Conservation (phyloP, 2,329 filamentous ascomycete species). For the Botrytis cinerea region DNA sequence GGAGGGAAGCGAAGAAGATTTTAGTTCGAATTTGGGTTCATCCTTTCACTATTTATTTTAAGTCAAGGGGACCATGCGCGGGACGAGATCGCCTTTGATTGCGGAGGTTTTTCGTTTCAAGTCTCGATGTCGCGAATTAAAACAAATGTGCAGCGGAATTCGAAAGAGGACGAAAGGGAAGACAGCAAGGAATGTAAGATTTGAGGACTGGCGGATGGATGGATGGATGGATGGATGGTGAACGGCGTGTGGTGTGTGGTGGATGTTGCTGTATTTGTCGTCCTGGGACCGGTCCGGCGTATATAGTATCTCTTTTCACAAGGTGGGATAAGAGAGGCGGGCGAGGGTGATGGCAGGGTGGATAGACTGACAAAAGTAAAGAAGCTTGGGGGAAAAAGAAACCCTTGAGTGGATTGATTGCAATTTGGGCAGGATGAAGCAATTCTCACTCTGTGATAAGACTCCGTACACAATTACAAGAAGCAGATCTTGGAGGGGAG, state of each 20-base stretch:
- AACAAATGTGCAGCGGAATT: background rate
- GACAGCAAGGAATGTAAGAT: constrained; percentile 20
- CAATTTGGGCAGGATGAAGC: background rate
- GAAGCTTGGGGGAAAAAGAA: background rate
- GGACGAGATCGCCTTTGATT: constrained; percentile 12
- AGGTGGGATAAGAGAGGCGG: background rate
- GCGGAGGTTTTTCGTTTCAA: constrained; percentile 19
- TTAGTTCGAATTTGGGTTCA: constrained; percentile 15
- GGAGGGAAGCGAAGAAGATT: background rate
- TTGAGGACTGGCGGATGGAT: constrained; percentile 4
- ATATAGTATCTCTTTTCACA: background rate
- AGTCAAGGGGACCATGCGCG: constrained; percentile 13
- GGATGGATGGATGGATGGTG: background rate
- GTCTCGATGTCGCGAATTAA: background rate
- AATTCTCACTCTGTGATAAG: background rate
- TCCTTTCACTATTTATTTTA: constrained; percentile 17
- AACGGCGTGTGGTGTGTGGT: background rate
- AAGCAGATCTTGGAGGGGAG: constrained; percentile 4
- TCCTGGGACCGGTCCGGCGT: background rate
- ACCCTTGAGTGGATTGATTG: background rate
- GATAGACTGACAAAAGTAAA: background rate
- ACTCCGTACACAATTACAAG: background rate
- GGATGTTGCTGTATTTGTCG: background rate
- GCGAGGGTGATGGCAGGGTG: constrained; percentile 1
- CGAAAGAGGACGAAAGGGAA: background rate